Evolutionary conservation across 345 rosid genomes (phyloP).

Genomic region (Camelina neglecta): DNA sequence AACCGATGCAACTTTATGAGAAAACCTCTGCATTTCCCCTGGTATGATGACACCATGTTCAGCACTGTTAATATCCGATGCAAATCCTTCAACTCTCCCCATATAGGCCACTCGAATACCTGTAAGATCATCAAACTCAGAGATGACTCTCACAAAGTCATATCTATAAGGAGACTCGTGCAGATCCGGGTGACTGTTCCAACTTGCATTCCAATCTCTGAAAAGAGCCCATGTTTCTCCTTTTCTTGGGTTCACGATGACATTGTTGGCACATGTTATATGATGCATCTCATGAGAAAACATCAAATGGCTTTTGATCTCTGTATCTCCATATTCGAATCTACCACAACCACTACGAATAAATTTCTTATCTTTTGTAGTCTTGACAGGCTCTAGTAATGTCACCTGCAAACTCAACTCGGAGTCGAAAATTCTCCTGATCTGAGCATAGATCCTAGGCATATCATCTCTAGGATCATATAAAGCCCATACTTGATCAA

Average conservation of each 20-base stretch:
- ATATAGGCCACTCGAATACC: conserved; percentile 68
- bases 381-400: conserved; percentile 63
- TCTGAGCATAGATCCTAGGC: conserved; percentile 77
- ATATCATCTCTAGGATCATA: conserved; percentile 69
- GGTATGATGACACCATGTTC: conserved; percentile 40
- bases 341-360: conserved; percentile 69
- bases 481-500: conserved; percentile 74
- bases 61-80: conserved; percentile 53
- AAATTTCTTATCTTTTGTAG: conserved; percentile 7
- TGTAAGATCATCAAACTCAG: conserved; percentile 48
- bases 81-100: conserved; percentile 61
- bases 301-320: conserved; percentile 50
- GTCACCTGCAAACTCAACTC: conserved; percentile 61
- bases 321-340: conserved; percentile 48
- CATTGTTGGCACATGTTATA: conserved; percentile 30
- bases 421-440: conserved; percentile 53
- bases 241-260: conserved; percentile 59
- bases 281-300: conserved; percentile 63
- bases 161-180: conserved; percentile 49
- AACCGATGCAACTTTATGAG: conserved; percentile 66
- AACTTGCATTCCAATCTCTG: conserved; percentile 62
- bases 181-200: conserved; percentile 30
- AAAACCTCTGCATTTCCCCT: conserved; percentile 61
- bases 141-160: conserved; percentile 67
- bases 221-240: conserved; percentile 88